Evolutionary conservation across 2,329 filamentous ascomycete genomes (phyloP).

Genomic region (Lizonia empirigonia): DNA sequence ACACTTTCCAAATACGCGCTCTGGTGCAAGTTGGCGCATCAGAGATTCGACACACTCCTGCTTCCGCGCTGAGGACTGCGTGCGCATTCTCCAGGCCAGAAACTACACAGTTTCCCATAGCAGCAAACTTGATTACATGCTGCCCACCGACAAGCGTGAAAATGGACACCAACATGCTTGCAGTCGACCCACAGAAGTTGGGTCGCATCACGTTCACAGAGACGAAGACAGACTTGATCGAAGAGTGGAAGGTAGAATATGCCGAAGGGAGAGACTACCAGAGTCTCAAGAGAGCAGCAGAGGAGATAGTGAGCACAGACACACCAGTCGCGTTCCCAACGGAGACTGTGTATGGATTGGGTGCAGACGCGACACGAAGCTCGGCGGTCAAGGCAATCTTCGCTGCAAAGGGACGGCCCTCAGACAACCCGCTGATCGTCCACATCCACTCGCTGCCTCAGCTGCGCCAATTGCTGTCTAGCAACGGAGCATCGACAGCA

Average conservation of each 20-base stretch:
- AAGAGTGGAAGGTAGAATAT: conserved; percentile 45
- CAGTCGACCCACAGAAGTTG: conserved; percentile 50
- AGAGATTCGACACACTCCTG: conserved; percentile 16
- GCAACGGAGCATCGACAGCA: conserved; percentile 18
- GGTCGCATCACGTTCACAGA: conserved; percentile 44
- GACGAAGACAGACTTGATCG: conserved; percentile 41
- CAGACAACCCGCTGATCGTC: conserved; percentile 94
- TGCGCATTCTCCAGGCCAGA: conserved; percentile 3
- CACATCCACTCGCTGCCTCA: conserved; percentile 84
- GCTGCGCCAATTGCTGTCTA: conserved; percentile 65
- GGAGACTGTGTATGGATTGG: conserved; percentile 95
- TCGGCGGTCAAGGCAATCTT: conserved; percentile 90
- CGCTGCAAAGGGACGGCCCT: conserved; percentile 83
- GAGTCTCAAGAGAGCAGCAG: conserved; percentile 68
- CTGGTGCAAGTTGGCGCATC: conserved; percentile 36
- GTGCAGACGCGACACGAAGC: conserved; percentile 91
- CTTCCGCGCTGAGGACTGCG: conserved; percentile 35
- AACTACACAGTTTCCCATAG: neutral
- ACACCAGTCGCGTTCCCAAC: conserved; percentile 93
- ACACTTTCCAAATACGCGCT: conserved; percentile 22
- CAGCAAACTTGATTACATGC: neutral
- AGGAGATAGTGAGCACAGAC: conserved; percentile 67
- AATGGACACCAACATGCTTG: conserved; percentile 49
- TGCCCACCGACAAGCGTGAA: conserved; percentile 10
- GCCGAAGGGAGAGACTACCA: conserved; percentile 53